Percentiles rank a stretch among this genome's conserved stretches.
Evolutionary conservation across 2,329 filamentous ascomycete species (phyloP).

Genomic region (Nemania bipapillata): DNA sequence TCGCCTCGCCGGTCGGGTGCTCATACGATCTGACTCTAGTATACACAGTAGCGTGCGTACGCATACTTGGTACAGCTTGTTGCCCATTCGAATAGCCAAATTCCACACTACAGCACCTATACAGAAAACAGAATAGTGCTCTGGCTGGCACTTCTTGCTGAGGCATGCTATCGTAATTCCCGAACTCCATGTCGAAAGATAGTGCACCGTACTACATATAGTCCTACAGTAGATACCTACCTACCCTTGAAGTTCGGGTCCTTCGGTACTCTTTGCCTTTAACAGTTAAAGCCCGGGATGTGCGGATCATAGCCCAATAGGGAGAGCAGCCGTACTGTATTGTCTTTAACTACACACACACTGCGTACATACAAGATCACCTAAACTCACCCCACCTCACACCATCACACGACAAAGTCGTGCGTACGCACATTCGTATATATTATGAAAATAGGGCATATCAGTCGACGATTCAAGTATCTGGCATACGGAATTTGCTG

Average conservation of each 20-base stretch:
- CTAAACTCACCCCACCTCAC: slow-evolving; percentile 16
- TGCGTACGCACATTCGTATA: slow-evolving; percentile 5
- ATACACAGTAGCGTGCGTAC: no score
- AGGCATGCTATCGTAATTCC: not conserved
- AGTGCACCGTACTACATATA: no score
- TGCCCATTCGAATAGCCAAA: not conserved
- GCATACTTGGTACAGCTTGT: not conserved
- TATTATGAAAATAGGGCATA: slow-evolving; percentile 5
- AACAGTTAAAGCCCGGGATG: not conserved
- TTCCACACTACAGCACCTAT: no score
- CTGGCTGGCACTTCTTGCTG: not conserved
- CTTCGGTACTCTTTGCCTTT: slow-evolving; percentile 27
- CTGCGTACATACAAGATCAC: slow-evolving; percentile 5
- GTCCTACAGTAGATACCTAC: not conserved
- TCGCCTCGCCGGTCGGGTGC: not conserved
- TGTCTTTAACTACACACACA: not conserved
- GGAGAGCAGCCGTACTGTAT: slow-evolving; percentile 21
- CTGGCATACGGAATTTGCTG: not conserved
- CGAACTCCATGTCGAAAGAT: slow-evolving; percentile 8
- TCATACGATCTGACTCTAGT: not conserved
- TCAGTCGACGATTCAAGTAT: not conserved
- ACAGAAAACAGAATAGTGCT: no score
- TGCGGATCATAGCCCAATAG: slow-evolving; percentile 26
- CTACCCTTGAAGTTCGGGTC: slow-evolving; percentile 11
- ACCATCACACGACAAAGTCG: slow-evolving; percentile 1